Evolutionary conservation across 2,329 filamentous ascomycete species (phyloP).

Genomic region (Stachybotrys elegans): DNA sequence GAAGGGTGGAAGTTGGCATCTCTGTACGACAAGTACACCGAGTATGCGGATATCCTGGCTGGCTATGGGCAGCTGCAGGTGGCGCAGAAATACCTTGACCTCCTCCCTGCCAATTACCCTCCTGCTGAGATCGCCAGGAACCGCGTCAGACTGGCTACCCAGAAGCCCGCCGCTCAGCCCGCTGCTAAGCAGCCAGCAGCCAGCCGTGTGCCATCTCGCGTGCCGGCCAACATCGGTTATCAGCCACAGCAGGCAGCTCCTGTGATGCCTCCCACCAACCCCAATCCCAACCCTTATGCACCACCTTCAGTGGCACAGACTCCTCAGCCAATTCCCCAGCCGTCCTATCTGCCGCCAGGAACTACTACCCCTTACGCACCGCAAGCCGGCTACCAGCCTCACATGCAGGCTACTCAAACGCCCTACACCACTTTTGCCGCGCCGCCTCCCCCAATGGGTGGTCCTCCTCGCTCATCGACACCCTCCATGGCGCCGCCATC

Average conservation of each 20-base stretch:
- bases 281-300: slow-evolving; percentile 25
- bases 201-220: slow-evolving; percentile 33
- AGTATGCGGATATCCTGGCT: slow-evolving; percentile 94
- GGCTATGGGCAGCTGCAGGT: slow-evolving; percentile 80
- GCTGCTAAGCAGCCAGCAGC: slow-evolving; percentile 14
- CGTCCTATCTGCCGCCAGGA: slow-evolving; percentile 29
- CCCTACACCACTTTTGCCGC: slow-evolving; percentile 29
- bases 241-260: slow-evolving; percentile 37
- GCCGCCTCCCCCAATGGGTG: slow-evolving; percentile 28
- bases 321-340: slow-evolving; percentile 22
- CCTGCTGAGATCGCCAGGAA: slow-evolving; percentile 83
- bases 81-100: slow-evolving; percentile 85
- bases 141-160: slow-evolving; percentile 78
- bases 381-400: slow-evolving; percentile 19
- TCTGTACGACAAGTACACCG: slow-evolving; percentile 91
- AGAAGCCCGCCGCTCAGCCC: slow-evolving; percentile 32
- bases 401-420: slow-evolving; percentile 29
- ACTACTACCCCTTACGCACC: slow-evolving; percentile 31
- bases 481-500: slow-evolving; percentile 67
- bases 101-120: slow-evolving; percentile 78
- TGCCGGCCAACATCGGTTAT: slow-evolving; percentile 38
- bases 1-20: slow-evolving; percentile 84
- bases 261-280: slow-evolving; percentile 7
- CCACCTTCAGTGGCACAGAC: slow-evolving; percentile 12
- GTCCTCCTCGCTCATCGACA: slow-evolving; percentile 54